A percentile compares a stretch with the other conserved stretches of the same genome.
Conservation (phyloP, 2,329 filamentous ascomycete species). For the Aureobasidium sp. region DNA sequence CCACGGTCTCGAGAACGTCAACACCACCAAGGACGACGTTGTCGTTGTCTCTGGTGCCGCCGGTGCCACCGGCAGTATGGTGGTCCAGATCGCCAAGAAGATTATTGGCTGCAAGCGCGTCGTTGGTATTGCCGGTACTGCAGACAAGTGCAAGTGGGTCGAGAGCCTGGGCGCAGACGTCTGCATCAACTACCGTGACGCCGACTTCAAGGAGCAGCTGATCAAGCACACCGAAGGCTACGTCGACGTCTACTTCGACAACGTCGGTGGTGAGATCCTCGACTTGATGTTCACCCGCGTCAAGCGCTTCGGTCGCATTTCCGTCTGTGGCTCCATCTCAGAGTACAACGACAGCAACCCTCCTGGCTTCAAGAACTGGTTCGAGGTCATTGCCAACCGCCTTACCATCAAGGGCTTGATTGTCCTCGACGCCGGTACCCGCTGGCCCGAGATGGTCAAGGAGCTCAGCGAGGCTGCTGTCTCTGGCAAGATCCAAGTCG, state of each 20-base stretch:
- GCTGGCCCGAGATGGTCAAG: constrained; percentile 16
- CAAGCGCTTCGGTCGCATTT: constrained; percentile 54
- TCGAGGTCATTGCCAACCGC: constrained; percentile 30
- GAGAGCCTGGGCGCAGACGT: constrained; percentile 46
- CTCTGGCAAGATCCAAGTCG: constrained; percentile 42
- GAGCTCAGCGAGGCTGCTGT: constrained; percentile 28
- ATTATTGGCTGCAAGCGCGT: constrained; percentile 38
- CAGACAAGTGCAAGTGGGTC: constrained; percentile 48
- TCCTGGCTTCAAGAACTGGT: constrained; percentile 31
- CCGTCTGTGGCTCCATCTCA: constrained; percentile 64
- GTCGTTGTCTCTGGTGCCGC: constrained; percentile 45
- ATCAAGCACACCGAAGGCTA: constrained; percentile 41
- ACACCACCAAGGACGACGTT: constrained; percentile 34
- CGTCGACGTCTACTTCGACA: constrained; percentile 66
- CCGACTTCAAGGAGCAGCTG: constrained; percentile 42
- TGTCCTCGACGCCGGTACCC: constrained; percentile 24
- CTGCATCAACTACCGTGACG: constrained; percentile 49
- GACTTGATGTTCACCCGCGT: constrained; percentile 60
- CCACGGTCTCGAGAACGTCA: constrained; percentile 38
- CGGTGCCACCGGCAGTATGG: constrained; percentile 43
- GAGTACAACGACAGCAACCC: constrained; percentile 54
- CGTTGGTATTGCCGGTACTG: constrained; percentile 47
- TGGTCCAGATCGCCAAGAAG: constrained; percentile 48
- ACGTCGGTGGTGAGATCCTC: constrained; percentile 65
- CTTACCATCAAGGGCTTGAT: constrained; percentile 30